Evolutionary conservation across 2,329 filamentous ascomycete species (phyloP), one percentile per base, ranked within the genome.

Genomic region (Ophiostoma perfectum): DNA sequence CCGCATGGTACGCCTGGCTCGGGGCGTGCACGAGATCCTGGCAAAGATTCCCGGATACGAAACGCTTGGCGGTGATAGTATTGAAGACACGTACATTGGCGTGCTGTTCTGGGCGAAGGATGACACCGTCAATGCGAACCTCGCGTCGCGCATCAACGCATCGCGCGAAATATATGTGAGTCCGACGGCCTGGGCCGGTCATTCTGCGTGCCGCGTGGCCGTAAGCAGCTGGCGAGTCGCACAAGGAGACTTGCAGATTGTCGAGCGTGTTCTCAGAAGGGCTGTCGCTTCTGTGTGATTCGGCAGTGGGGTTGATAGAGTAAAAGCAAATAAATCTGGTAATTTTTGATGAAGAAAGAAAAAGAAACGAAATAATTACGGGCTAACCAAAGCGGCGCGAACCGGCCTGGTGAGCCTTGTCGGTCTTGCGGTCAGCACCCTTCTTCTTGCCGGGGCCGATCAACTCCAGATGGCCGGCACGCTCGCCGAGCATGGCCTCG

Each of bases 151-250:
- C 67, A 93, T 97, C 73, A 97, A 97, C 75, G 83, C 78, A 4
- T 88, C 86, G 1, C 84, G 88, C 55, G 86, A 86, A 74, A 89
- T 97, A 74, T 97, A 93, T 75, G 90, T 96, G 5, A 93, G 90
- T 70, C 91, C 91, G 0, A 96, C 92, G 12, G 82, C 79, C 63
- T 97, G 93, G 92, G 81, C 87, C 58, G 90, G 90, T 0, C 79
- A 81, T 68, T 85, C 88, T 68, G 93, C 93, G 8, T 90, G 88
- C 70, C 84, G 94, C n/a, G 86, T 97, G 73, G 93, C 94, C 0
- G 87, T 97, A 58, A 90, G 90, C 52, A 97, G 91, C 74, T 97
- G 93, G 92, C 86, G 86, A 77, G 89, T 91, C 1, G 83, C 93
- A 74, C 82, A 88, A 0, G 82, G 87, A 70, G 93, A 96, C 75